A percentile compares a stretch with the other conserved stretches of the same genome.
These are phyloP conservation scores for Lentinula sp. DNA, from an alignment of 768 basidiomycete genomes.

Conservation along the genomic window DNA sequence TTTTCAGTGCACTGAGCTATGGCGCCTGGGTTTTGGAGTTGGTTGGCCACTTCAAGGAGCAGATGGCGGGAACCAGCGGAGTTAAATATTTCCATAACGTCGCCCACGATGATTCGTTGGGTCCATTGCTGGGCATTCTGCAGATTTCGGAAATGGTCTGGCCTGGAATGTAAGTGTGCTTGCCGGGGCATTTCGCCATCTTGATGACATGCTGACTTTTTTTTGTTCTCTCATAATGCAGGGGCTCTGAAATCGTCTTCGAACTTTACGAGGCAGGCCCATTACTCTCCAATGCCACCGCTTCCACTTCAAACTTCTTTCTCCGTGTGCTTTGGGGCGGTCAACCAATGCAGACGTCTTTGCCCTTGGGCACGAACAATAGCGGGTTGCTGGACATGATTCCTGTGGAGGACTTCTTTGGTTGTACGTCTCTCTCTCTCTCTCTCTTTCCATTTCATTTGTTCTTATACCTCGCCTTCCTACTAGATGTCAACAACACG, in stretches of 20 bases:
- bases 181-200: background rate
- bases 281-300: background rate
- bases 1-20: conserved; percentile 37
- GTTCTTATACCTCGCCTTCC: background rate
- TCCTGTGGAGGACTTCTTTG: conserved; percentile 32
- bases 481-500: conserved; percentile 33
- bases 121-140: conserved; percentile 41
- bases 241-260: conserved; percentile 46
- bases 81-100: conserved; percentile 43
- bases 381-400: conserved; percentile 32
- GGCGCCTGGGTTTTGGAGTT: conserved; percentile 44
- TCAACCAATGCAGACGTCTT: conserved; percentile 42
- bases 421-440: conserved; percentile 26
- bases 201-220: background rate
- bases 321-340: conserved; percentile 48
- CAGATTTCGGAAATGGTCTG: conserved; percentile 47
- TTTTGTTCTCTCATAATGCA: conserved; percentile 5
- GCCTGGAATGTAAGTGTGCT: conserved; percentile 40
- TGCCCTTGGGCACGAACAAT: conserved; percentile 29
- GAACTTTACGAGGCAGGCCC: conserved; percentile 32
- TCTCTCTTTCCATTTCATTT: background rate
- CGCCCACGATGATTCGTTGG: conserved; percentile 46
- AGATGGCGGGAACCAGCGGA: conserved; percentile 28
- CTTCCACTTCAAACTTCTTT: conserved; percentile 17
- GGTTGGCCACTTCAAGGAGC: conserved; percentile 30